Conservation (phyloP, 2,329 filamentous ascomycete genomes). For the Aspergillus neotritici region DNA sequence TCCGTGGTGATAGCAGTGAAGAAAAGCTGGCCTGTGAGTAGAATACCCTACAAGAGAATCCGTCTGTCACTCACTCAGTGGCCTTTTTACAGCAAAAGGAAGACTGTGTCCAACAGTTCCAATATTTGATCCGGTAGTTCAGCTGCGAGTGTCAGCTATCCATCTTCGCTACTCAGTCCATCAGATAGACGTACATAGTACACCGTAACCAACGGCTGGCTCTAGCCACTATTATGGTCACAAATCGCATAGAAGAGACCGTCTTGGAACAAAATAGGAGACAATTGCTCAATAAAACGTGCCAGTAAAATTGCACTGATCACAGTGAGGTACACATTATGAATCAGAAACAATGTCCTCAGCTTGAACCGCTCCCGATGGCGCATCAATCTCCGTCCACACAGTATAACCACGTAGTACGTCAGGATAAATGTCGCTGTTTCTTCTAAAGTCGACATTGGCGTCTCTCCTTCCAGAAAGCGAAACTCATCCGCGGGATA, state of each 20-base stretch:
- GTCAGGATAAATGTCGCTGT: conserved; percentile 71
- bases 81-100: conserved; percentile 99
- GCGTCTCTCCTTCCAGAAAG: conserved; percentile 73
- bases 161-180: not conserved
- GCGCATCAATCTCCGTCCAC: conserved; percentile 85
- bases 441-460: conserved; percentile 81
- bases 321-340: conserved; percentile 86
- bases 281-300: conserved; percentile 83
- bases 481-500: too few species aligned
- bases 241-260: conserved; percentile 89
- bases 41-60: too few species aligned
- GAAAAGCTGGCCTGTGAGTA: too few species aligned
- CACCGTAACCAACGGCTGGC: conserved; percentile 78
- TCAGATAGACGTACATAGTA: conserved; percentile 75
- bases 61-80: too few species aligned
- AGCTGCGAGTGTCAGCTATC: conserved; percentile 60
- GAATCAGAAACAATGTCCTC: conserved; percentile 81
- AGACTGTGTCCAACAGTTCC: conserved; percentile 89
- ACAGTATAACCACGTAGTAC: conserved; percentile 91
- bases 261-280: conserved; percentile 72
- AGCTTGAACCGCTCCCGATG: conserved; percentile 76
- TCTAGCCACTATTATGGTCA: conserved; percentile 72
- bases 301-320: conserved; percentile 74
- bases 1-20: conserved; percentile 97
- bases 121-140: conserved; percentile 98